A percentile compares a stretch with the other conserved stretches of the same genome.
phyloP scores from a whole-genome alignment of 1,139 yeast species.

The Kurtzmaniella natalensis region DNA sequence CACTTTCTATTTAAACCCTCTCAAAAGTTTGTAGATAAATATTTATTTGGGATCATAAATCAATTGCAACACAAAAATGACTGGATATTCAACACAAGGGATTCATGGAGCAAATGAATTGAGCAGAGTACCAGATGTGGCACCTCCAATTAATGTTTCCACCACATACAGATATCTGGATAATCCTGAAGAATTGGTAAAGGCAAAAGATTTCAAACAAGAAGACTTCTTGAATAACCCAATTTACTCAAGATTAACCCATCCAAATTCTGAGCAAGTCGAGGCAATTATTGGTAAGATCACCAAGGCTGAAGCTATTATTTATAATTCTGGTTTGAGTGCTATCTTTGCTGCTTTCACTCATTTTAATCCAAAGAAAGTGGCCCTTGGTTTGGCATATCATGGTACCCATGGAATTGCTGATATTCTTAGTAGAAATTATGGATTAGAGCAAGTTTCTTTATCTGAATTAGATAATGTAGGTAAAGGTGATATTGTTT shows the following conservation, averaged over 20 bases:
- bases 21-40: too few species aligned
- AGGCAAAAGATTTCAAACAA: conserved; percentile 19
- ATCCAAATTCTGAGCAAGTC: conserved; percentile 64
- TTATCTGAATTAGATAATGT: conserved; percentile 49
- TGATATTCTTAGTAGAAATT: conserved; percentile 55
- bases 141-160: conserved; percentile 77
- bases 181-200: conserved; percentile 50
- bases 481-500: conserved; percentile 69
- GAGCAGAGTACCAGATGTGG: conserved; percentile 50
- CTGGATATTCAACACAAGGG: conserved; percentile 46
- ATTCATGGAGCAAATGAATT: conserved; percentile 61
- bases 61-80: too few species aligned
- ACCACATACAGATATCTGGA: conserved; percentile 69
- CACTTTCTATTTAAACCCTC: too few species aligned
- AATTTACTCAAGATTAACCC: conserved; percentile 66
- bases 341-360: conserved; percentile 78
- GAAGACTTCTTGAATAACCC: conserved; percentile 21
- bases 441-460: conserved; percentile 50
- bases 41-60: too few species aligned
- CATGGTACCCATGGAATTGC: conserved; percentile 80
- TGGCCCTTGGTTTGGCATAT: conserved; percentile 77
- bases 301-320: conserved; percentile 51
- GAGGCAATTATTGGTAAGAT: conserved; percentile 64
- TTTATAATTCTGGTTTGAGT: conserved; percentile 71
- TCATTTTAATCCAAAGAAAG: conserved; percentile 65